phyloP scores from a whole-genome alignment of 345 rosid species.

The Boechera divaricarpa region DNA sequence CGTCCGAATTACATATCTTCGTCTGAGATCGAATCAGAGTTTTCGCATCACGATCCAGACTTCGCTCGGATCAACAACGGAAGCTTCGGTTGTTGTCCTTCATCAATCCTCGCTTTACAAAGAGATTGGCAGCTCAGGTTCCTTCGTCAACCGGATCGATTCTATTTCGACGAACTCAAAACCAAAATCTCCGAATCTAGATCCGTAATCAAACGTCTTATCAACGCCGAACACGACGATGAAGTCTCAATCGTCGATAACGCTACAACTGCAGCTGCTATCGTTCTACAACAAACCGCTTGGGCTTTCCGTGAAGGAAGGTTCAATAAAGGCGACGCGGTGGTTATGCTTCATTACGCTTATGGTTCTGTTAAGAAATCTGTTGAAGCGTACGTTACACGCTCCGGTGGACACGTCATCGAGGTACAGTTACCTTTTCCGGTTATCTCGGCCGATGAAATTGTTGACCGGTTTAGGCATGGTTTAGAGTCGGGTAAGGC shows the following conservation, averaged over 20 bases:
- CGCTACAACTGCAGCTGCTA: conserved; percentile 93
- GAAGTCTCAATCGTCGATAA: conserved; percentile 92
- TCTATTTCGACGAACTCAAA: conserved; percentile 68
- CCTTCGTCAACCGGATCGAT: conserved; percentile 78
- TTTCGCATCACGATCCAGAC: conserved; percentile 74
- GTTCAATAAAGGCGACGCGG: conserved; percentile 71
- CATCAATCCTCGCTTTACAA: conserved; percentile 68
- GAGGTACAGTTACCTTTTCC: conserved; percentile 92
- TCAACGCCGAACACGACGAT: conserved; percentile 75
- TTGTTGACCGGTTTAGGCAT: conserved; percentile 60
- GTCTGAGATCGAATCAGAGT: conserved; percentile 65
- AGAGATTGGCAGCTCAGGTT: conserved; percentile 66
- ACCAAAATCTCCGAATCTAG: conserved; percentile 64
- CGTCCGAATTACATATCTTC: conserved; percentile 47
- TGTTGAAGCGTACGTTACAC: conserved; percentile 82
- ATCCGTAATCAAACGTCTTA: conserved; percentile 51
- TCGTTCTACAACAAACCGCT: conserved; percentile 72
- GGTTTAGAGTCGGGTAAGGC: conserved; percentile 70
- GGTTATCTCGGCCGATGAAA: conserved; percentile 63
- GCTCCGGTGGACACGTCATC: conserved; percentile 83
- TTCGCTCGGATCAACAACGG: conserved; percentile 88
- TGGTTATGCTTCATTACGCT: conserved; percentile 87
- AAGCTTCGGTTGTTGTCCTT: conserved; percentile 88
- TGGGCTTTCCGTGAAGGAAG: conserved; percentile 76
- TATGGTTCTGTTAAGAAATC: conserved; percentile 87